Evolutionary conservation across 2,329 filamentous ascomycete genomes (phyloP), one percentile per base, ranked within the genome.

Genomic region (Botrytis deweyae): DNA sequence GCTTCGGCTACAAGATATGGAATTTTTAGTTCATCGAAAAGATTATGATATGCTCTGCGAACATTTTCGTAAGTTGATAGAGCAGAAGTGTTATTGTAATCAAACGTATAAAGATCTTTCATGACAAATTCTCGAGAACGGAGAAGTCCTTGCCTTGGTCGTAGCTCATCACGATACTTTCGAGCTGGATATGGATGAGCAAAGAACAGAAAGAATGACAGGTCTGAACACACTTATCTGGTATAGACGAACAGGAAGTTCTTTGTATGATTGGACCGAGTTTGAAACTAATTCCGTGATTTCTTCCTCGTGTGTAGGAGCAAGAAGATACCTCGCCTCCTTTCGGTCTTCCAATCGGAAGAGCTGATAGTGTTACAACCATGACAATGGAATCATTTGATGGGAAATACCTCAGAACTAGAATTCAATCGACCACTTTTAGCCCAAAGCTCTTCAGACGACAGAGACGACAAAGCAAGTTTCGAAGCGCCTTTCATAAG

Each of bases 31-130:
- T 97, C 93, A 63, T 92, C 84, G 79, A 99, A 97, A 69, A 99
- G 88, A 29, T 87, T 87, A 20, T 85, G 86, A 81, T 99, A 99
- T 2, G 92, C 92, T 55, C 82, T 82, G 68, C 92, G 89, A 4
- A 97, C 94, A 61, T 90, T 84, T 10, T 89, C 83, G 78, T 99
- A 99, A 0, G 95, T 97, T 68, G 88, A 83, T n/a, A 95, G 84
- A 1, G 95, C 95, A n/a, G 88, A 84, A 40, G 88, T 83, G 0
- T 86, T 81, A 6, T 87, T 91, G 52, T 87, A 84, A 80, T 99
- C 96, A 80, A 99, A 99, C 0, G 95, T 98, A 82, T 99, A 99
- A 1, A 99, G 87, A 82, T 99, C 96, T 83, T 99, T 99, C 96
- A 99, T 99, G 78, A 94, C 84, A 79, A 99, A 99, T 80, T 99